Evolutionary conservation across 2,329 filamentous ascomycete species (phyloP).

Genomic region (Arthrobotrys sphaeroides): DNA sequence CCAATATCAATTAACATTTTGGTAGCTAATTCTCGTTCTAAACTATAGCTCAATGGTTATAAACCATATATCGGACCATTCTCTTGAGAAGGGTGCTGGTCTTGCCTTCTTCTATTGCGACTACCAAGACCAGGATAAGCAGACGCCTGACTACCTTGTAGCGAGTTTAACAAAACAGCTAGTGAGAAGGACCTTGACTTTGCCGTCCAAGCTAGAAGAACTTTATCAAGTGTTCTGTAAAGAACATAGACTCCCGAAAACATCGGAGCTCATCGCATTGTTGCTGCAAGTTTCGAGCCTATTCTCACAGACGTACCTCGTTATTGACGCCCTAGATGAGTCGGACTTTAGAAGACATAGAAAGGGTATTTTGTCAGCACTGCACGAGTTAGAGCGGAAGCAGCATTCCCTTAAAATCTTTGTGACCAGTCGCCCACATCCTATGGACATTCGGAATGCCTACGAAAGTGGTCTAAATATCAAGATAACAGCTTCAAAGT

Average conservation of each 20-base stretch:
- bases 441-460: constrained; percentile 25
- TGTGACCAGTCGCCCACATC: constrained; percentile 38
- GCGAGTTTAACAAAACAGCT: constrained; percentile 31
- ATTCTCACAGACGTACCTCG: constrained; percentile 33
- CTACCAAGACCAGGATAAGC: constrained; percentile 41
- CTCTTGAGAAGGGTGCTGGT: constrained; percentile 3
- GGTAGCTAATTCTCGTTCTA: background rate
- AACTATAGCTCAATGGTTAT: constrained; percentile 32
- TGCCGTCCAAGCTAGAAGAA: constrained; percentile 21
- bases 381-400: constrained; percentile 16
- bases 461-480: constrained; percentile 37
- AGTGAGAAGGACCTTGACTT: constrained; percentile 1
- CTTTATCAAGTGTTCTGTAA: constrained; percentile 36
- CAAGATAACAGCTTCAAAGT: constrained; percentile 36
- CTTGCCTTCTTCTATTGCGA: constrained; percentile 44
- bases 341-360: constrained; percentile 28
- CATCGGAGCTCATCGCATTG: constrained; percentile 14
- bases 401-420: constrained; percentile 25
- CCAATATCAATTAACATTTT: background rate
- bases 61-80: constrained; percentile 29
- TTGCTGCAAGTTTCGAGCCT: constrained; percentile 14
- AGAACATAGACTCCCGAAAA: constrained; percentile 31
- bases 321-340: constrained; percentile 37
- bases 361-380: constrained; percentile 5
- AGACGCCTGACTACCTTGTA: constrained; percentile 38